Evolutionary conservation across 257 asterid species (phyloP), one percentile per base, ranked within the genome.

Genomic region (Przewalskia tangutica): DNA sequence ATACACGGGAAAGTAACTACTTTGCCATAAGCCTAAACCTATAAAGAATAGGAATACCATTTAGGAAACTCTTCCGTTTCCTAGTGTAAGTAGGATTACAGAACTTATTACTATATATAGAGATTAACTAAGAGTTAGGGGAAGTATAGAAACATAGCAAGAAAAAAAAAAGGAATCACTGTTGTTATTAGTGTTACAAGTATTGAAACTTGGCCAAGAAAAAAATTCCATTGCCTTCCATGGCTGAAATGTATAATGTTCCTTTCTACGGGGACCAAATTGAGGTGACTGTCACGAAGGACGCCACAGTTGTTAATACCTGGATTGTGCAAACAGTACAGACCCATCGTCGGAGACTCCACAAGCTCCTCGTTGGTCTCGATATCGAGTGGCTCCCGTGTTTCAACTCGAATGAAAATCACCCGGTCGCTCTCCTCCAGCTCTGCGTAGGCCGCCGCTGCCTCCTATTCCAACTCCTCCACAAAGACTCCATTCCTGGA

Each of bases 341-440:
- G n/a, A 4, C 34, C 0, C 38, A 16, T 17, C 81, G 65, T 1
- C 48, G 65, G 2, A 17, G 70, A 7, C 51, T 55, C 38, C 83
- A 27, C 23, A 79, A 63, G 9, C 80, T 83, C 53, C 42, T 83
- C 0, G 85, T 84, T 1, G 82, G 89, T 0, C 80, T 86, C 0
- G 85, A 81, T 64, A 83, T 85, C 23, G 86, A 83, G n/a, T 86
- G 89, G 89, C 64, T 66, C 76, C 85, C 84, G 1, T 34, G 53
- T 38, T 10, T 42, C 2, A 65, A 3, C 0, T 14, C 7, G 0
- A 59, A 12, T 0, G 59, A 73, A 14, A 71, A 13, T 62, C 84
- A 84, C 84, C 79, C 77, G 2, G 77, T 81, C 0, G 89, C 89
- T 13, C 82, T 84, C 0, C 81, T 86, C 14, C 85, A 68, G 82